Percentiles rank a stretch among this genome's conserved stretches.
These are phyloP conservation scores for Penstemon davidsonii DNA, from an alignment of 257 asterid species.

Conservation along the genomic window DNA sequence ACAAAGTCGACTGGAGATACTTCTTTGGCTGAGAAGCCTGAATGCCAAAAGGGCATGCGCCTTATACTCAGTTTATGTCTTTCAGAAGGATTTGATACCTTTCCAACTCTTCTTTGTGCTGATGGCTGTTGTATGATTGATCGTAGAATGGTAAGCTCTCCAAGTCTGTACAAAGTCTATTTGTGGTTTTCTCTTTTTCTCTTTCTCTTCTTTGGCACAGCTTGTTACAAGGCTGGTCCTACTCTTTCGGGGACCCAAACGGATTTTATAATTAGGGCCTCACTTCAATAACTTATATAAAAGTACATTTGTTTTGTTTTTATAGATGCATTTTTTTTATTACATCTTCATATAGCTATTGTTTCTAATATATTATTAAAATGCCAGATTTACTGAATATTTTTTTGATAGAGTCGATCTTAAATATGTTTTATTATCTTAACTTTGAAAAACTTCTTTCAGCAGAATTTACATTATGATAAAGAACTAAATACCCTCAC, in stretches of 20 bases:
- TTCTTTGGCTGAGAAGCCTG: constrained; percentile 67
- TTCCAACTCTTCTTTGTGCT: constrained; percentile 82
- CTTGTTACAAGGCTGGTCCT: background rate
- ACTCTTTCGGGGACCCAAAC: too few species aligned
- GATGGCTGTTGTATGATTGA: constrained; percentile 81
- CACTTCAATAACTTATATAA: background rate
- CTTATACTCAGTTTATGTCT: constrained; percentile 70
- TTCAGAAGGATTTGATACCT: constrained; percentile 75
- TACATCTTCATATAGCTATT: too few species aligned
- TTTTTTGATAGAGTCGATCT: too few species aligned
- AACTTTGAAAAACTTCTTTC: too few species aligned
- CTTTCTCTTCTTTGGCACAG: background rate
- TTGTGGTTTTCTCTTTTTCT: background rate
- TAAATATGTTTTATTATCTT: too few species aligned
- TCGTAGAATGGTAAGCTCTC: constrained; percentile 68
- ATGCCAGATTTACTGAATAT: too few species aligned
- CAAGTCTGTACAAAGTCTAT: constrained; percentile 1
- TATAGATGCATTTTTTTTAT: too few species aligned
- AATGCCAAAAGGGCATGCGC: constrained; percentile 76
- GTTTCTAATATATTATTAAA: too few species aligned
- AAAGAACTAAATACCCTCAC: too few species aligned
- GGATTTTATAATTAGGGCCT: background rate
- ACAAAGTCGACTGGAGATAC: constrained; percentile 72
- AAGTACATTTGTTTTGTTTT: background rate
- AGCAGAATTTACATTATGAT: too few species aligned